Conservation (phyloP, 2,329 filamentous ascomycete species). For the Tolypocladium nubicola region DNA sequence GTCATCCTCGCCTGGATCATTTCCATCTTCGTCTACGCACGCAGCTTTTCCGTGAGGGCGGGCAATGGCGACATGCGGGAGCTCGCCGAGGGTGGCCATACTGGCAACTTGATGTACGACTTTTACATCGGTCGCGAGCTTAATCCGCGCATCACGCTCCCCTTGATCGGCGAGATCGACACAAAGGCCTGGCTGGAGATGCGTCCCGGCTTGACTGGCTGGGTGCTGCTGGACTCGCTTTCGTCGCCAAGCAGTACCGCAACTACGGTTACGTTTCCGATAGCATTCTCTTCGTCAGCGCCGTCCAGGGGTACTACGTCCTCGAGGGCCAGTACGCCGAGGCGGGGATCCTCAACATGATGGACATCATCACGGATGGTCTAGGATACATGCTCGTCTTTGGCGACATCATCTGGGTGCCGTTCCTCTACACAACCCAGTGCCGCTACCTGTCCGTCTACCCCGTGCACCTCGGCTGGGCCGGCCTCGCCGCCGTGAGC, state of each 20-base stretch:
- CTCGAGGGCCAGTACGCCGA: conserved; percentile 80
- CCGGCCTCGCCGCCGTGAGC: conserved; percentile 52
- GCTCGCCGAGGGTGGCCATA: conserved; percentile 67
- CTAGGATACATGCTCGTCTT: conserved; percentile 90
- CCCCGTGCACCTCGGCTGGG: conserved; percentile 60
- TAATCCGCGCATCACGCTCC: conserved; percentile 71
- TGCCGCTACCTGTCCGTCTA: conserved; percentile 73
- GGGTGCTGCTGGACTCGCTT: conserved; percentile 76
- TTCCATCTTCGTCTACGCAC: conserved; percentile 65
- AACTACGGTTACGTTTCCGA: conserved; percentile 72
- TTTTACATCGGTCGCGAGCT: conserved; percentile 95
- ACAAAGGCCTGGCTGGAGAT: conserved; percentile 83
- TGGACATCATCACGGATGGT: conserved; percentile 83
- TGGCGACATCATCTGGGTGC: conserved; percentile 83
- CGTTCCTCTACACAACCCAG: conserved; percentile 76
- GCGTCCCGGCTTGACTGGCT: conserved; percentile 76
- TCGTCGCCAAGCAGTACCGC: conserved; percentile 76
- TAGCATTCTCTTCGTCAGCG: conserved; percentile 66
- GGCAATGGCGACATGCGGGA: conserved; percentile 61
- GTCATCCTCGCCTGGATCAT: conserved; percentile 61
- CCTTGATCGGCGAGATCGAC: conserved; percentile 71
- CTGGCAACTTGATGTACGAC: conserved; percentile 78
- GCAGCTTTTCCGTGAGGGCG: conserved; percentile 66
- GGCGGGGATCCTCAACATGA: conserved; percentile 73
- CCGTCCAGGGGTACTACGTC: conserved; percentile 70